Evolutionary conservation across 2,329 filamentous ascomycete species (phyloP).

Genomic region (Neophaeococcomyces mojaviensis): DNA sequence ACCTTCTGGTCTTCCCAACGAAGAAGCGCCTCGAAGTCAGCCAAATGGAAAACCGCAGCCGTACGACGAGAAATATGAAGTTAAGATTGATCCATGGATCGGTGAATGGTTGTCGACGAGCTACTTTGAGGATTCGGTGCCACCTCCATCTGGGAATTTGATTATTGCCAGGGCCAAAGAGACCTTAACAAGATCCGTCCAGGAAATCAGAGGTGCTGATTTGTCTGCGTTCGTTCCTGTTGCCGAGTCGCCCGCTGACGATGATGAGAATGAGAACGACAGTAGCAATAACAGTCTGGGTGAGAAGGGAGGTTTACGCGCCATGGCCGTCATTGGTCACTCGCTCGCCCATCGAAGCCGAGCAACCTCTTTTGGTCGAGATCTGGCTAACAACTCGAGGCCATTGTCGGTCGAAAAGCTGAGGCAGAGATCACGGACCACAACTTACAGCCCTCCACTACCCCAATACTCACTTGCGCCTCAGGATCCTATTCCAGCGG

Average conservation of each 20-base stretch:
- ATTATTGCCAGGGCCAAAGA: constrained; percentile 88
- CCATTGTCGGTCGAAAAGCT: constrained; percentile 11
- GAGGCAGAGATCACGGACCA: background rate
- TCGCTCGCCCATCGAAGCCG: constrained; percentile 18
- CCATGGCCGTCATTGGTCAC: constrained; percentile 22
- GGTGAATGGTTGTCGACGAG: constrained; percentile 92
- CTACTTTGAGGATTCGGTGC: constrained; percentile 88
- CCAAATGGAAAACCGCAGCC: background rate
- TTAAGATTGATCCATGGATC: constrained; percentile 85
- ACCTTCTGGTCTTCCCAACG: background rate
- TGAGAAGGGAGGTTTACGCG: constrained; percentile 20
- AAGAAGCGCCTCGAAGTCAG: background rate
- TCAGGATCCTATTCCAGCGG: constrained; percentile 73
- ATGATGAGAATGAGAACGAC: constrained; percentile 28
- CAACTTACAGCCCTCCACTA: constrained; percentile 62
- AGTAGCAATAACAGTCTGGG: constrained; percentile 26
- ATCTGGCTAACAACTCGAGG: constrained; percentile 13
- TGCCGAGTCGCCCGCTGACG: constrained; percentile 11
- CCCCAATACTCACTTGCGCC: constrained; percentile 77
- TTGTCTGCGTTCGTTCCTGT: constrained; percentile 19
- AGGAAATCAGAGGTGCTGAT: constrained; percentile 44
- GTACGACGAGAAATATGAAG: constrained; percentile 13
- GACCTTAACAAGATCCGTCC: constrained; percentile 69
- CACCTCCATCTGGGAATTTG: constrained; percentile 74
- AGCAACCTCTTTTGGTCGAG: constrained; percentile 18